Conservation (phyloP, 2,329 filamentous ascomycete species). For the Fusarium newnesense region DNA sequence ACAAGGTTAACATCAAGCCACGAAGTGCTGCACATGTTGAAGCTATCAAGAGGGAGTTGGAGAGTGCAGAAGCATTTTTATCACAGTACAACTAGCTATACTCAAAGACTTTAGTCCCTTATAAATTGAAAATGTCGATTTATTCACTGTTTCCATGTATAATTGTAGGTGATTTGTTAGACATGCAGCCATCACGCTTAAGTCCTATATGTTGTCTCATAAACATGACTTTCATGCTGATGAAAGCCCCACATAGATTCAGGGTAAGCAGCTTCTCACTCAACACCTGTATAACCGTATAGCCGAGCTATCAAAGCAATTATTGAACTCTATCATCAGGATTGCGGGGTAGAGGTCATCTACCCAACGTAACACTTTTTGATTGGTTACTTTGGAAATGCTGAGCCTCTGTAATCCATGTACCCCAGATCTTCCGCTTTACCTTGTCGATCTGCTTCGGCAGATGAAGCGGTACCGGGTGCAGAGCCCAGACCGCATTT, state of each 20-base stretch:
- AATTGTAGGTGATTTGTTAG: neutral
- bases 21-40: neutral
- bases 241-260: neutral
- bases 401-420: neutral
- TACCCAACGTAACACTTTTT: neutral
- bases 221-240: neutral
- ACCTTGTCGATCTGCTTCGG: neutral
- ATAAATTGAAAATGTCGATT: too few relatives aligned
- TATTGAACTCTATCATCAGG: neutral
- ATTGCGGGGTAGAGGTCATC: neutral
- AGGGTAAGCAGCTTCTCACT: rapidly evolving
- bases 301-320: neutral
- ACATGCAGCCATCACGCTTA: neutral
- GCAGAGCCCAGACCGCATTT: neutral
- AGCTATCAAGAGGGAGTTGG: neutral
- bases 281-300: neutral
- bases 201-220: neutral
- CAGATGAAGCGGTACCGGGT: neutral
- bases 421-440: neutral
- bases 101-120: too few relatives aligned
- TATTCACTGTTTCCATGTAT: too few relatives aligned
- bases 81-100: neutral
- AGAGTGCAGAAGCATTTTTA: neutral
- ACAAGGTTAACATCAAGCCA: neutral
- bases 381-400: neutral